Evolutionary conservation across 495 filamentous ascomycete genomes (phyloP), one percentile per base, ranked within the genome.

Genomic region (Glonium stellatum): DNA sequence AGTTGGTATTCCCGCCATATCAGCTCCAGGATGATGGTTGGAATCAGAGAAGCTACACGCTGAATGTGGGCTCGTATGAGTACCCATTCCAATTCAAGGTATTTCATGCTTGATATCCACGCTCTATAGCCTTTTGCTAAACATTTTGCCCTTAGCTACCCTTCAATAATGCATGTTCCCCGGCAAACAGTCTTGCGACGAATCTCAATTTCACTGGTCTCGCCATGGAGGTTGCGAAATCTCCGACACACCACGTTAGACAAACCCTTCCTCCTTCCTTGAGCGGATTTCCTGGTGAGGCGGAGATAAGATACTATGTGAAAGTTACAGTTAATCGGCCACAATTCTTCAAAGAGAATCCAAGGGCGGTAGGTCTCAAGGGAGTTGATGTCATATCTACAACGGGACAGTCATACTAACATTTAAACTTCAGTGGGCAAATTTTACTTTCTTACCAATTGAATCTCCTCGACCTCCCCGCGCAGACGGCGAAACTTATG

Each of bases 1-100:
- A 78, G 34, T 78, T 78, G 1, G 82, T 89, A 51, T 89, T 87
- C 59, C 86, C 87, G 0, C 78, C 79, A 0, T 68, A 77, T 10
- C 78, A 79, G 18, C 70, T 85, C 35, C 75, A 80, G 55, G 61
- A 66, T 10, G 51, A 75, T 75, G 58, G 67, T 72, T 54, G 67
- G 78, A 35, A 61, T 72, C 54, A 48, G 44, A 48, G 69, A 73
- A 76, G 80, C 8, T 87, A 82, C 65, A 84, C 86, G 0, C 77
- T 97, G 58, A 80, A 83, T 37, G 72, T 88, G 0, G 93, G 93
- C 42, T 79, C 81, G 62, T 88, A 96, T 74, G 84, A 90, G 67
- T 97, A 93, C 72, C 88, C 89, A 1, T 98, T 98, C 71, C 72
- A 80, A 35, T 95, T 98, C 80, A 95, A 95, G 76, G 83, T 87